Evolutionary conservation across 148 eudicot genomes (phyloP).

Genomic region (Beta vulgaris): DNA sequence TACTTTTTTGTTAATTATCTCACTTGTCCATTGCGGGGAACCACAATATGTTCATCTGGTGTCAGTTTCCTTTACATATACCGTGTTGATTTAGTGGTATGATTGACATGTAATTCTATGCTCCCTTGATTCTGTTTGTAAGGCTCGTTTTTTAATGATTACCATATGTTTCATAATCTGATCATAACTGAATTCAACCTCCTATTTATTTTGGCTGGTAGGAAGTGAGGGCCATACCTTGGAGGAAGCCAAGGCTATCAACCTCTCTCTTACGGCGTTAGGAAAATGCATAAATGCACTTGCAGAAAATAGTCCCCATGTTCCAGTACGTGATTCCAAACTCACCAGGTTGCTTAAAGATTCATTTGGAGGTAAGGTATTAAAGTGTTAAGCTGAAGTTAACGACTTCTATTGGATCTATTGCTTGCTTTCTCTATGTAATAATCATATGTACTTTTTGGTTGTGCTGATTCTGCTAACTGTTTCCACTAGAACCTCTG

Average conservation of each 20-base stretch:
- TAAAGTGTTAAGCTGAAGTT: constrained; percentile 2
- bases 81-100: background rate
- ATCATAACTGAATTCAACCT: constrained; percentile 5
- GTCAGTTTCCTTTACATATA: too few relatives aligned
- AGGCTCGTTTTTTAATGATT: constrained; percentile 8
- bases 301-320: constrained; percentile 98
- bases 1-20: background rate
- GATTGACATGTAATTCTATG: background rate
- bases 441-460: background rate
- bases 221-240: constrained; percentile 98
- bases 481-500: background rate
- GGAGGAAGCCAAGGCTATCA: constrained; percentile 97
- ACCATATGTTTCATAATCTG: constrained; percentile 9
- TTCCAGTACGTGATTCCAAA: constrained; percentile 97
- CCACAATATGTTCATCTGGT: background rate
- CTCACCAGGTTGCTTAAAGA: constrained; percentile 96
- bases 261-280: constrained; percentile 94
- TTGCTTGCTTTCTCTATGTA: background rate
- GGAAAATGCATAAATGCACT: constrained; percentile 99
- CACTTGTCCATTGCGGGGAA: background rate
- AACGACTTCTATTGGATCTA: background rate
- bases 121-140: background rate
- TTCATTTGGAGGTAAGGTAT: constrained; percentile 94
- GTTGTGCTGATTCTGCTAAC: background rate
- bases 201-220: constrained; percentile 31